These are phyloP conservation scores for Tylopilus intermedius DNA, from an alignment of 768 basidiomycete species.

Conservation along the genomic window DNA sequence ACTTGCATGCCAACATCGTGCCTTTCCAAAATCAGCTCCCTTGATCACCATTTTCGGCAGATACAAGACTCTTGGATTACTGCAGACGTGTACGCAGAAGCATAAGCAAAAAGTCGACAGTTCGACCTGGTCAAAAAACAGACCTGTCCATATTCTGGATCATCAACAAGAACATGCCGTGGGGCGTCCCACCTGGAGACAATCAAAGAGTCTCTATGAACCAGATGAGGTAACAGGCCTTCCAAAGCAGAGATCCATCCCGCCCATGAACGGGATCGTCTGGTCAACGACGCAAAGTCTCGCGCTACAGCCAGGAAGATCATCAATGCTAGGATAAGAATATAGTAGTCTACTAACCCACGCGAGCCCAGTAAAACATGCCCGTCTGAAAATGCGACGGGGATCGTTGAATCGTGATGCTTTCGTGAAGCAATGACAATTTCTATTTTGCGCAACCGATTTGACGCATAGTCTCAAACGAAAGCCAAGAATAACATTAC, in stretches of 20 bases:
- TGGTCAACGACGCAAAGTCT: conserved; percentile 98
- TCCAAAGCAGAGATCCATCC: conserved; percentile 91
- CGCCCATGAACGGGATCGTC: conserved; percentile 97
- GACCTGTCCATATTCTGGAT: conserved; percentile 91
- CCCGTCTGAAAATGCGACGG: conserved; percentile 97
- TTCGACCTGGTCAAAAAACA: neutral
- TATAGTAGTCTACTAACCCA: conserved; percentile 42
- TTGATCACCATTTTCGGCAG: neutral
- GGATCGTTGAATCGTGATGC: conserved; percentile 94
- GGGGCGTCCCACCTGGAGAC: conserved; percentile 85
- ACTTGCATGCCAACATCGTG: conserved; percentile 96
- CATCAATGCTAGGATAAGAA: neutral
- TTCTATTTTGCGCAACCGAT: conserved; percentile 81
- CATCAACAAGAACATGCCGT: conserved; percentile 86
- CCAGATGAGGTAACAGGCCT: conserved; percentile 37
- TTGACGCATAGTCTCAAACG: conserved; percentile 4
- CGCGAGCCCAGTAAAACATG: conserved; percentile 98
- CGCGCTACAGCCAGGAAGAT: conserved; percentile 55
- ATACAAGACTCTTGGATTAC: conserved; percentile 72
- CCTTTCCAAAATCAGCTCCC: conserved; percentile 41
- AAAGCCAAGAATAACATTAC: neutral
- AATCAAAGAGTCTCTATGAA: neutral
- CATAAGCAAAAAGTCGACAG: neutral
- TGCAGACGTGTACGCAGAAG: conserved; percentile 40
- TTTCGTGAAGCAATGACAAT: conserved; percentile 74